These are phyloP conservation scores for Talaromyces sp. DNA, from an alignment of 2,329 filamentous ascomycete species.

Conservation along the genomic window DNA sequence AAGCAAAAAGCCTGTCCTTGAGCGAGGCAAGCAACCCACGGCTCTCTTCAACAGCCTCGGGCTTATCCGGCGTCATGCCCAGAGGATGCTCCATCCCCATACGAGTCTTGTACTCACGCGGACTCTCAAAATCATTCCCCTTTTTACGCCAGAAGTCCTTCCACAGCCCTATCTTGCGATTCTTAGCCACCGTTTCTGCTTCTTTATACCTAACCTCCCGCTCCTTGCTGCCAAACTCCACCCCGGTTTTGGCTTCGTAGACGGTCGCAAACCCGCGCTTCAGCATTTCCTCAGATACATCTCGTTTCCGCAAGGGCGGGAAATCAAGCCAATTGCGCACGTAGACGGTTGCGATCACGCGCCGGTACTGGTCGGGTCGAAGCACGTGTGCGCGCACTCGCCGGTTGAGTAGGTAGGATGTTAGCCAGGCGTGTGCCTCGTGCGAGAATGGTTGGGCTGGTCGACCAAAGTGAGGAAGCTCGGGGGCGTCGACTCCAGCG, in stretches of 20 bases:
- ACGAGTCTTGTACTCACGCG: conserved; percentile 75
- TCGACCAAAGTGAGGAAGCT: conserved; percentile 84
- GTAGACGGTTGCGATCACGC: conserved; percentile 80
- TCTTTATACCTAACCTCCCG: conserved; percentile 41
- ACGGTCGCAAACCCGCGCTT: conserved; percentile 78
- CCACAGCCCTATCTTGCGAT: conserved; percentile 69
- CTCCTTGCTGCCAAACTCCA: conserved; percentile 74
- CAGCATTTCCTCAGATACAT: conserved; percentile 88
- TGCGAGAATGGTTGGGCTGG: conserved; percentile 76
- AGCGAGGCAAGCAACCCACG: conserved; percentile 1
- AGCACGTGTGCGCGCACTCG: conserved; percentile 79
- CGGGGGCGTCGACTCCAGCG: conserved; percentile 88
- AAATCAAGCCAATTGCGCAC: conserved; percentile 51
- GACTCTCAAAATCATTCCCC: conserved; percentile 64
- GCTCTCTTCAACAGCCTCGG: background rate
- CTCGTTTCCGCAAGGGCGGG: conserved; percentile 53
- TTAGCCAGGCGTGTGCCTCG: conserved; percentile 80
- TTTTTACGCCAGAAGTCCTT: conserved; percentile 45
- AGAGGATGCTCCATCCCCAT: conserved; percentile 30
- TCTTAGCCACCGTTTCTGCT: conserved; percentile 54
- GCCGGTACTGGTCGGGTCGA: conserved; percentile 83
- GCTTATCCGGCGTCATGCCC: background rate
- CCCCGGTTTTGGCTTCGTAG: conserved; percentile 86
- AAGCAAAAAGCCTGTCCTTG: background rate
- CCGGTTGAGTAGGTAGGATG: conserved; percentile 61